phyloP scores from a whole-genome alignment of 371 early-diverging fungal species.

The Mortierella polycephala region DNA sequence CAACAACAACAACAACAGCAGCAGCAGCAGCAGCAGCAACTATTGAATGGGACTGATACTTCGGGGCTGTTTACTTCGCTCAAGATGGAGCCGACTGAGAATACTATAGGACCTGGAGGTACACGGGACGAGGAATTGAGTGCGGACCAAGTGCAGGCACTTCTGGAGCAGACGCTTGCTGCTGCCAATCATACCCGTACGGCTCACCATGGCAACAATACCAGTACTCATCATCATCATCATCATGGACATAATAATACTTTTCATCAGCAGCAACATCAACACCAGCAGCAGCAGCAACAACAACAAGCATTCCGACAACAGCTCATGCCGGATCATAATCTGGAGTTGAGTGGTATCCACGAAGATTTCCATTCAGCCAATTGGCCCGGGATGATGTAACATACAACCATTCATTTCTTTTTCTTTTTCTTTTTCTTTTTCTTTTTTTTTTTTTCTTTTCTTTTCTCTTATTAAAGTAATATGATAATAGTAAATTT shows the following conservation, averaged over 20 bases:
- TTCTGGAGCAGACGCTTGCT: constrained; percentile 46
- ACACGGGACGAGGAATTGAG: constrained; percentile 41
- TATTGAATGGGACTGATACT: constrained; percentile 1
- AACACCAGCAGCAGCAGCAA: constrained; percentile 13
- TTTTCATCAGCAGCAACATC: constrained; percentile 10
- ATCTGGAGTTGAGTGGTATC: constrained; percentile 38
- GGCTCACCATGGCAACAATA: neutral
- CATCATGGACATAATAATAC: neutral
- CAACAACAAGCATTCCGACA: constrained; percentile 24
- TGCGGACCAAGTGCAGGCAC: constrained; percentile 51
- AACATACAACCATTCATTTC: neutral
- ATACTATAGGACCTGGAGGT: constrained; percentile 3
- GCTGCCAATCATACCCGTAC: constrained; percentile 31
- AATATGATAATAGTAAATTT: neutral
- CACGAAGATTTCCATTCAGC: constrained; percentile 38
- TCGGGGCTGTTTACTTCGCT: constrained; percentile 33
- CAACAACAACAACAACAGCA: neutral
- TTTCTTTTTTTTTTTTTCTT: constrained; percentile 1
- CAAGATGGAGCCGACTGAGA: constrained; percentile 41
- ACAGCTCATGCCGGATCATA: constrained; percentile 21
- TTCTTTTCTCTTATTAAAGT: neutral
- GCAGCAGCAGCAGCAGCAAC: neutral
- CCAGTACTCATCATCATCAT: neutral
- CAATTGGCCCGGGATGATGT: constrained; percentile 49
- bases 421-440: neutral